These are phyloP conservation scores for Benincasa hispida DNA, from an alignment of 306 rosid genomes.

Conservation along the genomic window DNA sequence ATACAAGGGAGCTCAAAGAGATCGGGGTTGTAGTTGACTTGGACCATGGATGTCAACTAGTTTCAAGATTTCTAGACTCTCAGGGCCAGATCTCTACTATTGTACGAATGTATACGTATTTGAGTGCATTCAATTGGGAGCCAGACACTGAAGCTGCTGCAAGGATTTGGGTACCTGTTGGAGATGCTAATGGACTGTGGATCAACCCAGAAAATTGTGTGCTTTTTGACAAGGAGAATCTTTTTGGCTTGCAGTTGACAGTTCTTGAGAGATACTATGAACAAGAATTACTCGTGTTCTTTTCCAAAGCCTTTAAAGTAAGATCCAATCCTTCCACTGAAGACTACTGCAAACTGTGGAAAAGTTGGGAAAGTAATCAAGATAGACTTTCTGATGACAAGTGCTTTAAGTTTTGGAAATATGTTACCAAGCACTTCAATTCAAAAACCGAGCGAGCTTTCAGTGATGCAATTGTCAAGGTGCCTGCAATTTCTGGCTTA, in stretches of 20 bases:
- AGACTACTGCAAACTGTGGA: conserved; percentile 54
- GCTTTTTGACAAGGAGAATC: conserved; percentile 34
- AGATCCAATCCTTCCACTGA: conserved; percentile 28
- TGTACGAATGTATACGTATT: conserved; percentile 31
- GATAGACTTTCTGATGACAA: conserved; percentile 21
- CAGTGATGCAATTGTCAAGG: conserved; percentile 25
- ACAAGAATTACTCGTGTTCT: conserved; percentile 22
- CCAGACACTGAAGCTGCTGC: conserved; percentile 21
- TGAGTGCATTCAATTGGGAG: conserved; percentile 28
- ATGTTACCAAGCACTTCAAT: conserved; percentile 25
- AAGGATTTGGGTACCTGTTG: conserved; percentile 48
- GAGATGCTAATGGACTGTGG: conserved; percentile 25
- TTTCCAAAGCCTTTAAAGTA: conserved; percentile 28
- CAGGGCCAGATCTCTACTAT: conserved; percentile 21
- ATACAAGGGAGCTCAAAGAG: conserved; percentile 33
- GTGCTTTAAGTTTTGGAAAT: conserved; percentile 56
- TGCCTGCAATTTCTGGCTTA: conserved; percentile 31
- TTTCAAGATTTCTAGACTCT: conserved; percentile 29
- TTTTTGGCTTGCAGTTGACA: conserved; percentile 33
- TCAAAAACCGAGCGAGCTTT: conserved; percentile 17
- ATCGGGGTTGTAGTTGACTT: conserved; percentile 39
- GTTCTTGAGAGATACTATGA: conserved; percentile 30
- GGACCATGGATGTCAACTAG: conserved; percentile 23
- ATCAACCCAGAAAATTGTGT: conserved; percentile 37
- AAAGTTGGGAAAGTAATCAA: conserved; percentile 43